Evolutionary conservation across 2,329 filamentous ascomycete species (phyloP), one percentile per base, ranked within the genome.

Genomic region (Myriangium duriaei): DNA sequence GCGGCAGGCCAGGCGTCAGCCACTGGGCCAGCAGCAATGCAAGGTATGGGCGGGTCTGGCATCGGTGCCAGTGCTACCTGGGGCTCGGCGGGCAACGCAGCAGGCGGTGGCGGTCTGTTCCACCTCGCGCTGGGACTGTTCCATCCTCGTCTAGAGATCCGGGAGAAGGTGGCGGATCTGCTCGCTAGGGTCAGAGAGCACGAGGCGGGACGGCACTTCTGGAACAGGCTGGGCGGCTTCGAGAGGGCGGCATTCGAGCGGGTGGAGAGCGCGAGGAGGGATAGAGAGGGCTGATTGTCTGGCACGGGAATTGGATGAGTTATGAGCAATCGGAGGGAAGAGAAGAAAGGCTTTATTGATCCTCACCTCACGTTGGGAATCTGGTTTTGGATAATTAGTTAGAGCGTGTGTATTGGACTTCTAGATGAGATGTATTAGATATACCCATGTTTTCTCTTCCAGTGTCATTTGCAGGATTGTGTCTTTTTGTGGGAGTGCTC

Each of bases 191-290:
- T 98, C 39, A 74, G 77, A 47, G 77, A 80, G 41, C 88, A 98
- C 59, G 81, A 92, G 53, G 91, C 86, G 7, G 91, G 91, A 2
- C 73, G 86, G 51, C 85, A 96, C 60, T 96, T 91, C 71, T 98
- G 88, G 84, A 76, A 72, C 47, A 75, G 76, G 18, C 64, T 98
- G 34, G 91, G 86, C 41, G 71, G 84, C 31, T 98, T 95, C 54
- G 80, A 87, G 49, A 92, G 88, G 61, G 62, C 93, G 46, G 88
- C 82, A 3, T 94, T 81, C 52, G 78, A 81, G 47, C 72, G 88
- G 34, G 76, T 92, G 34, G 78, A 80, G 56, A 72, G 79, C 42
- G 85, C 77, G 41, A 64, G 60, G 42, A 61, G 66, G 37, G 45
- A 45, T 32, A 41, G 43, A 33, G 40, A 45, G 26, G 42, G 35